Percentiles rank a stretch among this genome's conserved stretches.
Conservation (phyloP, 1,139 yeast genomes). For the Yueomyces sp. region DNA sequence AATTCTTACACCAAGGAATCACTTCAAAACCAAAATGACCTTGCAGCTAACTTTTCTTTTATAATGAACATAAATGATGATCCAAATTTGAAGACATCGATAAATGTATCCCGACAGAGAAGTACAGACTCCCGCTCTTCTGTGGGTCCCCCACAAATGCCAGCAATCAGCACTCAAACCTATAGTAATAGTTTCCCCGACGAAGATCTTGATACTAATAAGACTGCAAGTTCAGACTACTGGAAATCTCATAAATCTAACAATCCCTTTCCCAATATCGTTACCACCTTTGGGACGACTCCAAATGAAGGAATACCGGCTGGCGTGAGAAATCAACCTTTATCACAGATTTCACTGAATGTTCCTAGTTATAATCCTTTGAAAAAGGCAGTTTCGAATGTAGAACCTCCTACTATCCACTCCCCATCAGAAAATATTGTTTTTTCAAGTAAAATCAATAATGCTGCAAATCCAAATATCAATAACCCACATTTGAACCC, state of each 20-base stretch:
- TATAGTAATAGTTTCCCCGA: background rate
- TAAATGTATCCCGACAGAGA: slow-evolving; percentile 5
- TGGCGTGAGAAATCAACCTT: background rate
- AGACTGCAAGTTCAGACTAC: slow-evolving; percentile 10
- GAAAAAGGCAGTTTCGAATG: too few relatives aligned
- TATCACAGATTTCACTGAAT: too few relatives aligned
- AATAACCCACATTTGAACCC: too few relatives aligned
- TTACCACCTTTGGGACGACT: background rate
- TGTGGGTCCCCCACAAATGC: slow-evolving; percentile 5
- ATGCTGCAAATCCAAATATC: background rate
- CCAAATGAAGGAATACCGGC: background rate
- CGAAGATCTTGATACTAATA: background rate
- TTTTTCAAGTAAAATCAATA: too few relatives aligned
- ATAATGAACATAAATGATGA: background rate
- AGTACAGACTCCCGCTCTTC: slow-evolving; percentile 8
- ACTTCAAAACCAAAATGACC: too few relatives aligned
- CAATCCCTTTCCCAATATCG: slow-evolving; percentile 24
- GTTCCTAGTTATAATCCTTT: too few relatives aligned
- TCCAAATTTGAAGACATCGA: background rate
- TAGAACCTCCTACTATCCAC: too few relatives aligned
- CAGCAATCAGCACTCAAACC: background rate
- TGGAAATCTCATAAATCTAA: slow-evolving; percentile 21
- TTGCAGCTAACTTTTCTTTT: background rate
- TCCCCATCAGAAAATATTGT: too few relatives aligned
- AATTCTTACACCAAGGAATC: background rate